phyloP scores from a whole-genome alignment of 1,284 basidiomycete species.

The Ceratobasidium sp. region DNA sequence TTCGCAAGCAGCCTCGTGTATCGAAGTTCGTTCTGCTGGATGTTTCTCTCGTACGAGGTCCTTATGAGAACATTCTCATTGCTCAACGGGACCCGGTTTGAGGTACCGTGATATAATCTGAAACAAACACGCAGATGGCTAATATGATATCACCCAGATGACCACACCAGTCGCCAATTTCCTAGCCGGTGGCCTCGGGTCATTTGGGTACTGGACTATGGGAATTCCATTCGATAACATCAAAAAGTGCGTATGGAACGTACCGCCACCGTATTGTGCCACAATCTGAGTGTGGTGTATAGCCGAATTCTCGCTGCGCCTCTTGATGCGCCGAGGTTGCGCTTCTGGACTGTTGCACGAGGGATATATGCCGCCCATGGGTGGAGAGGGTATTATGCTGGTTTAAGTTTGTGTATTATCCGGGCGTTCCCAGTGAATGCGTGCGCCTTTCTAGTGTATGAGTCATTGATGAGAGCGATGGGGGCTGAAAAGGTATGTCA shows the following conservation, averaged over 20 bases:
- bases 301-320: conserved; percentile 68
- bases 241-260: conserved; percentile 63
- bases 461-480: conserved; percentile 66
- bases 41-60: conserved; percentile 65
- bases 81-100: conserved; percentile 60
- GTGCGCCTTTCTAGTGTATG: conserved; percentile 72
- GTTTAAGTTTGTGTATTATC: conserved; percentile 61
- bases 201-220: conserved; percentile 69
- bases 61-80: conserved; percentile 64
- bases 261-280: background rate
- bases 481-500: conserved; percentile 66
- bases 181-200: conserved; percentile 67
- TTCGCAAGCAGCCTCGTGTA: conserved; percentile 67
- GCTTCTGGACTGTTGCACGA: conserved; percentile 57
- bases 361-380: conserved; percentile 61
- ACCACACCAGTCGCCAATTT: conserved; percentile 69
- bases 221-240: conserved; percentile 78
- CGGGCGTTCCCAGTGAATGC: conserved; percentile 76
- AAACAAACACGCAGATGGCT: conserved; percentile 1
- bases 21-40: conserved; percentile 69
- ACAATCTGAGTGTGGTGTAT: conserved; percentile 30
- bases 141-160: conserved; percentile 53
- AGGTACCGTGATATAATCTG: conserved; percentile 52
- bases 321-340: conserved; percentile 55
- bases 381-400: conserved; percentile 60